Evolutionary conservation across 2,329 filamentous ascomycete species (phyloP).

Genomic region (Magnaporthales sp.): DNA sequence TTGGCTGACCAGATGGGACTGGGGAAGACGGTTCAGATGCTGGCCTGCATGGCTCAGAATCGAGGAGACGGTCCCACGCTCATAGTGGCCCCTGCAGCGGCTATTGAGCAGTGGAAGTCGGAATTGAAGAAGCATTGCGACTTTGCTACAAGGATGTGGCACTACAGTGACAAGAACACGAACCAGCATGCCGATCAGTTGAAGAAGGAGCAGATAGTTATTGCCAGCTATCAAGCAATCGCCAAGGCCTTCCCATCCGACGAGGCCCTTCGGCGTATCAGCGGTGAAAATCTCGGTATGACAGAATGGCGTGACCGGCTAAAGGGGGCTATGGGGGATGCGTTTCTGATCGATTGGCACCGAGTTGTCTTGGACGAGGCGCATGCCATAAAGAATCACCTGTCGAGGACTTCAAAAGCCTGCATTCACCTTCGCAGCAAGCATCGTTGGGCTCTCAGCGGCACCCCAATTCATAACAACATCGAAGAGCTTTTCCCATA

Average conservation of each 20-base stretch:
- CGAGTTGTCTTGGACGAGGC: conserved; percentile 50
- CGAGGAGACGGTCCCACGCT: conserved; percentile 27
- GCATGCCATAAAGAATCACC: conserved; percentile 44
- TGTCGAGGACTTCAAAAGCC: conserved; percentile 15
- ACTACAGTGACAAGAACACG: neutral
- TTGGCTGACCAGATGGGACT: conserved; percentile 56
- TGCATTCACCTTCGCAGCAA: conserved; percentile 16
- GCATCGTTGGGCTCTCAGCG: conserved; percentile 25
- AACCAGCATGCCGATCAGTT: neutral
- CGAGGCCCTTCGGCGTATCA: neutral
- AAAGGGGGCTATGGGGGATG: conserved; percentile 21
- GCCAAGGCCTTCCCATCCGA: conserved; percentile 10
- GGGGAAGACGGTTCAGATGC: conserved; percentile 50
- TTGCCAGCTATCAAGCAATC: conserved; percentile 22
- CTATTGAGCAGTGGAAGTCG: conserved; percentile 19
- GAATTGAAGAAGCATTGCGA: conserved; percentile 18
- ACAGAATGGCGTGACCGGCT: conserved; percentile 9
- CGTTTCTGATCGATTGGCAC: conserved; percentile 34
- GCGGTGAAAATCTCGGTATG: neutral
- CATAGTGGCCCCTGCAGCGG: conserved; percentile 19
- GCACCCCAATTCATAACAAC: conserved; percentile 25
- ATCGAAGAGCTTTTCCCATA: conserved; percentile 10
- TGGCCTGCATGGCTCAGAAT: conserved; percentile 25
- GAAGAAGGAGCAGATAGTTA: conserved; percentile 4
- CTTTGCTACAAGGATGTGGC: neutral